A percentile compares a stretch with the other conserved stretches of the same genome.
These are phyloP conservation scores for Prosopis cineraria DNA, from an alignment of 306 rosid genomes.

Conservation along the genomic window DNA sequence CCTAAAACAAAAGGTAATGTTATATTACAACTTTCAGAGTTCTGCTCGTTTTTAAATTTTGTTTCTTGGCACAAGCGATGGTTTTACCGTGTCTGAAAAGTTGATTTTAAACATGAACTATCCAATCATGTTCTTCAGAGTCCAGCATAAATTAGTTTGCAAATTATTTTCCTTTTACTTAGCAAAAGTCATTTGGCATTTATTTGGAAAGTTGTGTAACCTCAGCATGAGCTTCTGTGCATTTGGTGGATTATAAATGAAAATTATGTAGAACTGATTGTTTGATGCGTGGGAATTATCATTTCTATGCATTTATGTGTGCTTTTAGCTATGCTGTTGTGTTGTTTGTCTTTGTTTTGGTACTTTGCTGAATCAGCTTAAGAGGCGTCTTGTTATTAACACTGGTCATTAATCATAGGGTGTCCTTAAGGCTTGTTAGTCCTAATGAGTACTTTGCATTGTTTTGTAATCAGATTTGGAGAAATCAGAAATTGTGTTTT, in stretches of 20 bases:
- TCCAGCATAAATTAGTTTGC: conserved; percentile 3
- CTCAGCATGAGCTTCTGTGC: not conserved
- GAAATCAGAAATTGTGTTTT: not conserved
- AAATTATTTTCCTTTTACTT: not conserved
- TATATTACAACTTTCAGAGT: conserved; percentile 26
- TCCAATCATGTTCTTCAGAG: conserved; percentile 15
- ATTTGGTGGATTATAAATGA: not conserved
- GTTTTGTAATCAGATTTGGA: not conserved
- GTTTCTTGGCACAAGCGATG: not conserved
- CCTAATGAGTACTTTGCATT: not conserved
- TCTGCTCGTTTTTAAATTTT: conserved; percentile 9
- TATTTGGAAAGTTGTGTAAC: conserved; percentile 24
- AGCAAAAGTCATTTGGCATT: not conserved
- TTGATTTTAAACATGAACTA: conserved; percentile 13
- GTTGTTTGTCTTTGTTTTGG: not conserved
- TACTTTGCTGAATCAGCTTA: not conserved
- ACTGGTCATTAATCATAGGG: not conserved
- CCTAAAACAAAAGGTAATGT: conserved; percentile 83
- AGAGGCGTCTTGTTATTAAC: not conserved
- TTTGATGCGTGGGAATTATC: not conserved
- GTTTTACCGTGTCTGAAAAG: conserved; percentile 13
- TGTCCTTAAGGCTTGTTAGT: not conserved
- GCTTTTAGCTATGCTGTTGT: not conserved
- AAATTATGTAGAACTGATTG: not conserved
- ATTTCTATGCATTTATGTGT: not conserved